These are phyloP conservation scores for Guadua angustifolia DNA, from an alignment of 176 grass and related monocot genomes.

Conservation along the genomic window DNA sequence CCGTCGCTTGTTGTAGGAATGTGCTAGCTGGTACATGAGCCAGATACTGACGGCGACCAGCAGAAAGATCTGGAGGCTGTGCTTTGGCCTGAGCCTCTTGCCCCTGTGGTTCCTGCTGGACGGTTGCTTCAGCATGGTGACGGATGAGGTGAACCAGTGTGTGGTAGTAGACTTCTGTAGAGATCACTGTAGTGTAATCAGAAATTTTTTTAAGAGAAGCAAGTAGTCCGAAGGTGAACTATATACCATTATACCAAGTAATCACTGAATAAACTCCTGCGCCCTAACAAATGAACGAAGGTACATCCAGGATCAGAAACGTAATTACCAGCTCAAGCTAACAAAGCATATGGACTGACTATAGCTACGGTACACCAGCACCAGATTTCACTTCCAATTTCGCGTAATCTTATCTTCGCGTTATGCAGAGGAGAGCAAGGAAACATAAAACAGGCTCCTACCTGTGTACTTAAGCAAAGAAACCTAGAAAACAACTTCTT, in stretches of 20 bases:
- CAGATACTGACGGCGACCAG: constrained; percentile 56
- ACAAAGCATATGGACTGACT: not conserved
- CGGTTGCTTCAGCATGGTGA: constrained; percentile 56
- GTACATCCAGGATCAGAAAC: not conserved
- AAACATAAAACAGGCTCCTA: not conserved
- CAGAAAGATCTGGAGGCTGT: constrained; percentile 48
- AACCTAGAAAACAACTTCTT: not conserved
- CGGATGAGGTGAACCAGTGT: not conserved
- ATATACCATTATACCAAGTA: too few species aligned
- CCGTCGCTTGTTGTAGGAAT: constrained; percentile 36
- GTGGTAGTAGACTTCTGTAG: constrained; percentile 3
- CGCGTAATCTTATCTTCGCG: not conserved
- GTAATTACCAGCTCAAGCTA: not conserved
- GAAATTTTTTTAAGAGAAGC: not conserved
- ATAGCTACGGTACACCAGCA: not conserved
- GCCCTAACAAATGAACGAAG: not conserved
- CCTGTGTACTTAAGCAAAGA: not conserved
- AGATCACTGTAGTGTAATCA: not conserved
- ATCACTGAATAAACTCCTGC: not conserved
- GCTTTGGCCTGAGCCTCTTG: constrained; percentile 53
- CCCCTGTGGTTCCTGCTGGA: constrained; percentile 56
- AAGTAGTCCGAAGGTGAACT: not conserved
- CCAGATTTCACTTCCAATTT: not conserved
- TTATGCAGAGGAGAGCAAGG: not conserved
- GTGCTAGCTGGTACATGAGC: constrained; percentile 65